Conservation (phyloP, 1,139 yeast genomes). For the Suhomyces kunorum region DNA sequence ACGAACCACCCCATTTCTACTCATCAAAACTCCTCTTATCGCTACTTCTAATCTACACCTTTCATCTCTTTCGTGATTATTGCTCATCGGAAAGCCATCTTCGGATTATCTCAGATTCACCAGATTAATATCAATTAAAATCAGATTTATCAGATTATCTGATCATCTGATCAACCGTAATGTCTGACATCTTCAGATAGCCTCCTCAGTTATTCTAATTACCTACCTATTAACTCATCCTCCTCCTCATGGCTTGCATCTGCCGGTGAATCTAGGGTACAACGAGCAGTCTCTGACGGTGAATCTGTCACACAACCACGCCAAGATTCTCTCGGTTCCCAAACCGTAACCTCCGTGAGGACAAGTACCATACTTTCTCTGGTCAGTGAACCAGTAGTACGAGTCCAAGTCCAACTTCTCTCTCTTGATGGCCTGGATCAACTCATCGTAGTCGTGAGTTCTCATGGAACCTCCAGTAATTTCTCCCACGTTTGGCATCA, state of each 20-base stretch:
- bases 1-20: no score
- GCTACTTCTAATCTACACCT: not conserved
- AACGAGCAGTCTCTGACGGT: conserved; percentile 97
- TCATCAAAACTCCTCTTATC: not conserved
- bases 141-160: no score
- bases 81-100: no score
- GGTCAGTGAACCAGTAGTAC: conserved; percentile 96
- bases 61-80: not conserved
- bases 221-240: no score
- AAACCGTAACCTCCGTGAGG: conserved; percentile 99
- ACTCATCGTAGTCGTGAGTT: conserved; percentile 77
- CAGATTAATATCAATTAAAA: no score
- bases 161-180: no score
- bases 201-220: no score
- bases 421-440: conserved; percentile 86
- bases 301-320: conserved; percentile 97
- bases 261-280: conserved; percentile 96
- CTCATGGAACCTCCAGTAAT: conserved; percentile 99
- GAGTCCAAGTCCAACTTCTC: conserved; percentile 78
- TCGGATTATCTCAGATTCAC: no score
- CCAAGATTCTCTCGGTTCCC: conserved; percentile 96
- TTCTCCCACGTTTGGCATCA: conserved; percentile 99
- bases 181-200: no score
- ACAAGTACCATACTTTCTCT: conserved; percentile 94
- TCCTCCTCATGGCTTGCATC: conserved; percentile 83